Evolutionary conservation across 768 basidiomycete genomes (phyloP).

Genomic region (Phanerochaete sordida): DNA sequence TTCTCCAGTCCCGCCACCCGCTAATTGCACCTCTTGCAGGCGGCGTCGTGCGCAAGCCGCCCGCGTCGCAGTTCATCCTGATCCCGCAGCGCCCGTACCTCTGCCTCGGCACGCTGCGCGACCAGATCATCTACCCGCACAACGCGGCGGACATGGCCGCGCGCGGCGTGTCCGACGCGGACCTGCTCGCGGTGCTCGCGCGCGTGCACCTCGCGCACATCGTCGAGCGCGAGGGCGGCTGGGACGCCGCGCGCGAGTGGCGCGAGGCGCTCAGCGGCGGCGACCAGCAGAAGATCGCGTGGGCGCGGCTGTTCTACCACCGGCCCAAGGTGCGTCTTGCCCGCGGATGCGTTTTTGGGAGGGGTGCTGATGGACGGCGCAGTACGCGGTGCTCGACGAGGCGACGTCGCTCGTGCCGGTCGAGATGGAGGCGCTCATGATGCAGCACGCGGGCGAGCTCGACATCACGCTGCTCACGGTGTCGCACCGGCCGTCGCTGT

Average conservation of each 20-base stretch:
- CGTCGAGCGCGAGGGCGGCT: slow-evolving; percentile 95
- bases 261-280: slow-evolving; percentile 90
- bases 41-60: slow-evolving; percentile 86
- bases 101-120: slow-evolving; percentile 88
- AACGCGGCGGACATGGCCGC: slow-evolving; percentile 73
- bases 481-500: slow-evolving; percentile 90
- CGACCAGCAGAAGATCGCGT: slow-evolving; percentile 96
- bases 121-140: slow-evolving; percentile 97
- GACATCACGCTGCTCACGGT: slow-evolving; percentile 94
- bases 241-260: slow-evolving; percentile 90
- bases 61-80: slow-evolving; percentile 83
- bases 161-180: slow-evolving; percentile 74
- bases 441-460: slow-evolving; percentile 82
- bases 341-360: not conserved
- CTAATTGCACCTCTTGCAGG: slow-evolving; percentile 23
- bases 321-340: slow-evolving; percentile 79
- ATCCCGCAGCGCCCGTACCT: slow-evolving; percentile 97
- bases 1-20: not conserved
- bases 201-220: slow-evolving; percentile 83
- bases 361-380: not conserved
- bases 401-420: slow-evolving; percentile 93
- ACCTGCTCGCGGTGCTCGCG: slow-evolving; percentile 67
- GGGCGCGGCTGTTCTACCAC: slow-evolving; percentile 96
- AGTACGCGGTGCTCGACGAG: slow-evolving; percentile 97
- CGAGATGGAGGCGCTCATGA: slow-evolving; percentile 92